phyloP scores from a whole-genome alignment of 257 asterid species.

The Solanum medicagineum region DNA sequence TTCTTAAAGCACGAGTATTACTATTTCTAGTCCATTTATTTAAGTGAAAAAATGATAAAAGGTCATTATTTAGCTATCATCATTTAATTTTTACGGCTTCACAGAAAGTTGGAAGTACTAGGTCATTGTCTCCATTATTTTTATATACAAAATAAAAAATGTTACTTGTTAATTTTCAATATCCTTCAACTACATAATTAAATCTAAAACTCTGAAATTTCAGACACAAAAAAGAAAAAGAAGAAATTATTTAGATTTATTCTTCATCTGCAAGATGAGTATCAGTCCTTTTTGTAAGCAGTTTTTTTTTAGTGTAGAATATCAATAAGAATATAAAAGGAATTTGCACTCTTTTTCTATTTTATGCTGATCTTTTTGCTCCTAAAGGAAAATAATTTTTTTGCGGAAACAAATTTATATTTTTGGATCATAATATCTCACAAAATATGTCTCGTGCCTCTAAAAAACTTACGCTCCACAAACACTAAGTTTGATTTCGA shows the following conservation, averaged over 20 bases:
- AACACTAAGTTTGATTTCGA: background rate
- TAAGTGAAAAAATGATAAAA: background rate
- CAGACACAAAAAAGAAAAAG: background rate
- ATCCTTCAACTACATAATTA: background rate
- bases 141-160: background rate
- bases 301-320: background rate
- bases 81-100: background rate
- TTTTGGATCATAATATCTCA: background rate
- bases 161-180: background rate
- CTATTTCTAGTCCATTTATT: background rate
- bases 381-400: background rate
- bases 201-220: no score
- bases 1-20: conserved; percentile 8
- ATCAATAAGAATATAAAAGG: background rate
- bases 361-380: background rate
- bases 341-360: background rate
- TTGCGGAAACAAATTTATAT: no score
- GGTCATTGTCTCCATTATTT: background rate
- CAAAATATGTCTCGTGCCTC: background rate
- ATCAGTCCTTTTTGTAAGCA: background rate
- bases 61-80: background rate
- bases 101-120: background rate
- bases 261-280: background rate
- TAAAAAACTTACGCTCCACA: background rate
- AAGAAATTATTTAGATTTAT: background rate